Conservation (phyloP, 2,329 filamentous ascomycete species). For the Phialophora macrospora region DNA sequence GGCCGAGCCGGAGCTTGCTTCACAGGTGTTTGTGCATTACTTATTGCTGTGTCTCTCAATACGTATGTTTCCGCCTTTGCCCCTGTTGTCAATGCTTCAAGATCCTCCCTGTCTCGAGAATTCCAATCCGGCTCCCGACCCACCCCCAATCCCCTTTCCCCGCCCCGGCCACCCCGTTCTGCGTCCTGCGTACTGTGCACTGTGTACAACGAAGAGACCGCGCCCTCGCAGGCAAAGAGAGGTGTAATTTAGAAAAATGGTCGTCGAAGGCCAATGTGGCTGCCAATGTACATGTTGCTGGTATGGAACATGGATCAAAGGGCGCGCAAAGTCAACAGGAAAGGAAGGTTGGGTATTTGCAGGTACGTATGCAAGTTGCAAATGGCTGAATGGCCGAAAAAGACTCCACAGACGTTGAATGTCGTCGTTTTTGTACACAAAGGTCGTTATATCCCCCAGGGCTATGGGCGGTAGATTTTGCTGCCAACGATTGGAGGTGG, state of each 20-base stretch:
- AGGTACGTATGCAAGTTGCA: not conserved
- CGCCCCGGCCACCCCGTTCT: not conserved
- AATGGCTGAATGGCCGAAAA: not conserved
- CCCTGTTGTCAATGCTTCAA: not conserved
- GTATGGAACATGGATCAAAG: not conserved
- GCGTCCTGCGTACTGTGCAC: not conserved
- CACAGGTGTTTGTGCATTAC: too few relatives aligned
- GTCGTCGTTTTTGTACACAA: not conserved
- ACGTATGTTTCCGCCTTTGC: not conserved
- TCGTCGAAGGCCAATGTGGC: not conserved
- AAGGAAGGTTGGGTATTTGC: not conserved
- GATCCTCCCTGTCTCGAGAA: not conserved
- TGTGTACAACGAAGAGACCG: not conserved
- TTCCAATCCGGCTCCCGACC: not conserved
- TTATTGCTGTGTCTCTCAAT: not conserved
- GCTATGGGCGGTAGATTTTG: not conserved
- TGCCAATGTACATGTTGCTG: not conserved
- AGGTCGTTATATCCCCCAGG: not conserved
- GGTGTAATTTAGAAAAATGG: not conserved
- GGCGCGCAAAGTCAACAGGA: not conserved
- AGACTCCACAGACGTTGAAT: not conserved
- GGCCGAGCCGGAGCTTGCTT: too few relatives aligned
- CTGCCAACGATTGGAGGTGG: not conserved
- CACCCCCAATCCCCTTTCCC: not conserved
- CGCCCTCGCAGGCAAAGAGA: not conserved